Evolutionary conservation across 768 basidiomycete genomes (phyloP), one percentile per base, ranked within the genome.

Genomic region (Tricholoma terreum): DNA sequence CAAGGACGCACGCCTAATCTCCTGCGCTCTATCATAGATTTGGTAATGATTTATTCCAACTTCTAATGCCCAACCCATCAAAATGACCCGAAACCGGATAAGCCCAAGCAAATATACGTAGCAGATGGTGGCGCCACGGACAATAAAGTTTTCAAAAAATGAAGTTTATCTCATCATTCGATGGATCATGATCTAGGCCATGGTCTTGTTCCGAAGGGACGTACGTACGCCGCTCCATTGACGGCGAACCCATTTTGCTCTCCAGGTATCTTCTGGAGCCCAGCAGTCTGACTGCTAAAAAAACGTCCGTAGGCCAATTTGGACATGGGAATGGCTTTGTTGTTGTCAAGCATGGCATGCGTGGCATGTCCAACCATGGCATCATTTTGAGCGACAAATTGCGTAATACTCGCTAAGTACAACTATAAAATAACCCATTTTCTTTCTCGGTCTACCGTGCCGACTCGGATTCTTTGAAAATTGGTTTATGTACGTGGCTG

Each of bases 1-100:
- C 52, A 40, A 27, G 17, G 15, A 30, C 53, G 3, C 40, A 50
- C 52, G 43, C 53, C 30, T 43, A 55, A 58, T 58, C 53, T 58
- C 52, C 52, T 27, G 2, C n/a, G 38, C 43, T 21, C 21, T 43
- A 31, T 30, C 52, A 15, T 43, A 21, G 4, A 54, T 42, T 30
- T 42, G 27, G 43, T 42, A 54, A 31, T 40, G 36, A 40, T 43
- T 43, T 33, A 54, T 54, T 27, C 38, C 22, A 53, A 24, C 21
- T 4, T 24, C 3, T 19, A 52, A 52, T 22, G 51, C 30, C 33
- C 43, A 54, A 31, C 45, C 30, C 45, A 27, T 27, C 22, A 22
- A 21, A 48, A 48, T 10, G 4, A 48, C 31, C 52, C 40, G 3
- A 30, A 54, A 40, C 24, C 30, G 52, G 52, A 43, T 54, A 27